A percentile compares a stretch with the other conserved stretches of the same genome.
Conservation (phyloP, 2,329 filamentous ascomycete species). For the Aschersonia sp. region DNA sequence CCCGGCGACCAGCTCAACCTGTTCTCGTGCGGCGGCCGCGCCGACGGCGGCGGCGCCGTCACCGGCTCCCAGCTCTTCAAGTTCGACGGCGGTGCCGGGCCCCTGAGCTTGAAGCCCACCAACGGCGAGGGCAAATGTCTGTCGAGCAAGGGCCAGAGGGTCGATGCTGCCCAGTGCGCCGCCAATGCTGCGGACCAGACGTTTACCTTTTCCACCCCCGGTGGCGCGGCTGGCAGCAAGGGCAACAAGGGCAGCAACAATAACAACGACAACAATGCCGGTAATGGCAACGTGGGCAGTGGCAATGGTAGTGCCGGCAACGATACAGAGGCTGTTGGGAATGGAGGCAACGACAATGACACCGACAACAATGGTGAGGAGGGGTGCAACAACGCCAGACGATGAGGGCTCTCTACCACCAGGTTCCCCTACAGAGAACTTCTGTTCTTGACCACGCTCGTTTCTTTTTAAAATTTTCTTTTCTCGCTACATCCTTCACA, state of each 20-base stretch:
- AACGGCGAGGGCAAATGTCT: slow-evolving; percentile 33
- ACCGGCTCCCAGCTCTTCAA: slow-evolving; percentile 37
- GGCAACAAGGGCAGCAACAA: neutral
- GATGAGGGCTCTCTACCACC: too few relatives aligned
- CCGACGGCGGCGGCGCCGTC: slow-evolving; percentile 35
- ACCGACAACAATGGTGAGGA: too few relatives aligned
- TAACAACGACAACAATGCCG: neutral
- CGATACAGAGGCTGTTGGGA: too few relatives aligned
- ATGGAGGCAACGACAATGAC: too few relatives aligned
- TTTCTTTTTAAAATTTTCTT: too few relatives aligned
- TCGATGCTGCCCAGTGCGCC: neutral
- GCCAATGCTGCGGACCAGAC: neutral
- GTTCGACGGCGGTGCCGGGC: slow-evolving; percentile 25
- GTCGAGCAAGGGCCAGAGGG: slow-evolving; percentile 19
- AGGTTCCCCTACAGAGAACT: too few relatives aligned
- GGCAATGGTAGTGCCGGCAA: neutral
- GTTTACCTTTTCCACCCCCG: slow-evolving; percentile 1
- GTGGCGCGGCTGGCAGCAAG: neutral
- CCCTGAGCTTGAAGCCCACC: slow-evolving; percentile 27
- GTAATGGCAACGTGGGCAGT: neutral
- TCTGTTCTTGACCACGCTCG: too few relatives aligned
- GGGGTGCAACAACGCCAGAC: too few relatives aligned
- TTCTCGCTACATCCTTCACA: too few relatives aligned
- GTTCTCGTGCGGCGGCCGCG: slow-evolving; percentile 44
- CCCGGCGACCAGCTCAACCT: slow-evolving; percentile 32